Evolutionary conservation across 768 basidiomycete species (phyloP).

Genomic region (Russula virescens): DNA sequence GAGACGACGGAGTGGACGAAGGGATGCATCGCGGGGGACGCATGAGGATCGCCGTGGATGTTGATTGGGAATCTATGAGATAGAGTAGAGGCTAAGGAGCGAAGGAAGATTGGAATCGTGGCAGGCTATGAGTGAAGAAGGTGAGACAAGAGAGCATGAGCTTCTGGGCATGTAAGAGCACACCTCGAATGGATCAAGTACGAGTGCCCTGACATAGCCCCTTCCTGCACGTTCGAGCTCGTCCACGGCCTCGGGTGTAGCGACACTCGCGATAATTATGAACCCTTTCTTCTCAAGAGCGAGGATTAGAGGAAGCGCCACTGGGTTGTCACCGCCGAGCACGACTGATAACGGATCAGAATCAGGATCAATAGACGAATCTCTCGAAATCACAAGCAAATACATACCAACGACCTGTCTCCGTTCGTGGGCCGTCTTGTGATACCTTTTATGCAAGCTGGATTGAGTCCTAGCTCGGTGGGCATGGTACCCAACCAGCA

Average conservation of each 20-base stretch:
- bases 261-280: constrained; percentile 77
- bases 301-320: constrained; percentile 64
- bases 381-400: constrained; percentile 6
- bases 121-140: constrained; percentile 44
- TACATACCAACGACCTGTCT: constrained; percentile 43
- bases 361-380: constrained; percentile 13
- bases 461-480: constrained; percentile 25
- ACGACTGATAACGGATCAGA: constrained; percentile 52
- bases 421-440: constrained; percentile 33
- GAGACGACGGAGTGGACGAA: constrained; percentile 77
- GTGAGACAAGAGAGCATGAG: not conserved
- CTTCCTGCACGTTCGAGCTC: constrained; percentile 57
- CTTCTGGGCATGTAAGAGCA: constrained; percentile 19
- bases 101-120: constrained; percentile 68
- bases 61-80: constrained; percentile 79
- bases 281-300: constrained; percentile 76
- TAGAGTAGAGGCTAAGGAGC: constrained; percentile 73
- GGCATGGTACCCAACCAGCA: constrained; percentile 52
- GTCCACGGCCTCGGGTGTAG: constrained; percentile 58
- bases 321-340: constrained; percentile 71
- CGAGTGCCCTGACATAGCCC: constrained; percentile 76
- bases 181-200: constrained; percentile 77
- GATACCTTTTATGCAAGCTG: constrained; percentile 25
- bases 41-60: constrained; percentile 75
- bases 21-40: constrained; percentile 55